Evolutionary conservation across 139 green algal genomes (phyloP), one percentile per base, ranked within the genome.

Genomic region (Penium margaritaceum): DNA sequence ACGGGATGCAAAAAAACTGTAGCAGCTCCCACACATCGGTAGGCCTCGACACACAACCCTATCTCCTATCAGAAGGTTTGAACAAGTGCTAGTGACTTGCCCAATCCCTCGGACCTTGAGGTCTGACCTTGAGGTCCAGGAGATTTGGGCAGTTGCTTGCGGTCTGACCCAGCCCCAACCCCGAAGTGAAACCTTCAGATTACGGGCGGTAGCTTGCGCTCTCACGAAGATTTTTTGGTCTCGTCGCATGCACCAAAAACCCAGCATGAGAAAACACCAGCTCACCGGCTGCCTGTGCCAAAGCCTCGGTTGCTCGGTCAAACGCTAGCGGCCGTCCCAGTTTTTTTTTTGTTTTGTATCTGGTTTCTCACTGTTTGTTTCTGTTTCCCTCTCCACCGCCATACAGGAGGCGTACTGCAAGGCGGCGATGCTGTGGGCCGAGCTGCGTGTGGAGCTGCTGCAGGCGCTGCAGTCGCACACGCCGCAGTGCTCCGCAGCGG

Each of bases 331-430:
- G 24, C 5, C 44, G 5, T 21, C 44, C 44, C 2, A 19, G 44
- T 55, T 55, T 55, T 21, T 21, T 55, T n/a, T n/a, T n/a, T n/a
- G n/a, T n/a, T n/a, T n/a, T n/a, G n/a, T 21, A 2, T 55, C 44
- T 21, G 4, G 19, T 21, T 55, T 21, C n/a, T n/a, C 44, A 55
- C 44, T 5, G 2, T n/a, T 55, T 55, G 4, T 21, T n/a, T 21
- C 44, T 55, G 19, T 27, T 55, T 21, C 44, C 5, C 2, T 55
- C 44, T 55, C 44, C 43, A 15, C 44, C 44, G 2, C 44, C n/a
- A n/a, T n/a, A 4, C 68, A 81, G 75, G 75, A 77, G 57, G 72
- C 73, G 67, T 81, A 81, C 33, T 35, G n/a, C 35, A 36, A 81
- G 35, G 67, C 75, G 17, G 69, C 75, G 17, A 24, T 64, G 30